These are phyloP conservation scores for Kurtzmaniella natalensis DNA, from an alignment of 1,139 yeast genomes.

Conservation along the genomic window DNA sequence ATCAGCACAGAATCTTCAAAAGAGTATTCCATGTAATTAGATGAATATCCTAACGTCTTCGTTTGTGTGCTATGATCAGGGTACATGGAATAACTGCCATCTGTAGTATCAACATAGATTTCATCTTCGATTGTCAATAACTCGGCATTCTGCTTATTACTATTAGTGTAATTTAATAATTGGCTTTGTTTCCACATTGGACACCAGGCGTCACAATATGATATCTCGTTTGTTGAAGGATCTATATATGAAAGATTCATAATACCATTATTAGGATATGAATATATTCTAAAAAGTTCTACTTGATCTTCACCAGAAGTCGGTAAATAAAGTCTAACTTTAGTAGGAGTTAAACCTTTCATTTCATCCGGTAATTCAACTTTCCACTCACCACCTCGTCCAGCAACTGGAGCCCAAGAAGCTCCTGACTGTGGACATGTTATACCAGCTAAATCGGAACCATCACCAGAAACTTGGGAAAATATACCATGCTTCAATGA, in stretches of 20 bases:
- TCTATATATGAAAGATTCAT: conserved; percentile 88
- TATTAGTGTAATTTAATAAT: conserved; percentile 20
- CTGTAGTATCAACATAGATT: conserved; percentile 26
- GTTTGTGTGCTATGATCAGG: conserved; percentile 36
- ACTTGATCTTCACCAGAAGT: conserved; percentile 48
- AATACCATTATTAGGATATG: conserved; percentile 81
- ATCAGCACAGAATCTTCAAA: conserved; percentile 71
- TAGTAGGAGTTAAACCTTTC: conserved; percentile 60
- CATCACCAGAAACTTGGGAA: conserved; percentile 47
- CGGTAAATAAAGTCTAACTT: conserved; percentile 68
- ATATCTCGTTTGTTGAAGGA: conserved; percentile 53
- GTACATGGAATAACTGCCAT: conserved; percentile 36
- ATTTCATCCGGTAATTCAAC: conserved; percentile 55
- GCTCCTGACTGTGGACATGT: conserved; percentile 55
- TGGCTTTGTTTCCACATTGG: conserved; percentile 46
- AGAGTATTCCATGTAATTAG: conserved; percentile 71
- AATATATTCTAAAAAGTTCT: conserved; percentile 63
- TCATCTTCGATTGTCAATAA: conserved; percentile 17
- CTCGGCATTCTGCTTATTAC: conserved; percentile 17
- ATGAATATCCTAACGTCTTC: conserved; percentile 45
- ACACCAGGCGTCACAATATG: conserved; percentile 84
- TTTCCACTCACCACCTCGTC: conserved; percentile 63
- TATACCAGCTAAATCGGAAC: conserved; percentile 31
- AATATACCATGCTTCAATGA: conserved; percentile 62
- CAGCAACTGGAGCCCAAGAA: conserved; percentile 57